Conservation (phyloP, 2,329 filamentous ascomycete species). For the Scedosporium apiospermum region DNA sequence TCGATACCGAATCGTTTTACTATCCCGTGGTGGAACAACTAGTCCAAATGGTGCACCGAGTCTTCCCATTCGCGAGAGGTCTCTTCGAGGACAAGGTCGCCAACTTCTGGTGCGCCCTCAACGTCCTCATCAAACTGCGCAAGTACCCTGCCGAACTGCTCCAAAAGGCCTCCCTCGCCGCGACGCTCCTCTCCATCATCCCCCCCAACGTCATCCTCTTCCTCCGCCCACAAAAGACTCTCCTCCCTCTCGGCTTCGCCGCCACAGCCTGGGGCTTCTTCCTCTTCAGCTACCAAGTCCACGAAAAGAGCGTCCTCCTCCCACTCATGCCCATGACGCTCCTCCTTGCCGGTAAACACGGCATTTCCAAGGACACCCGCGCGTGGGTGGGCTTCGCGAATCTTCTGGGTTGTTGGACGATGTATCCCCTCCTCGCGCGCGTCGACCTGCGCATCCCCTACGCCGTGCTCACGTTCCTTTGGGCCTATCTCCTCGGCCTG, state of each 20-base stretch:
- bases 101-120: constrained; percentile 93
- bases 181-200: constrained; percentile 67
- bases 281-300: constrained; percentile 93
- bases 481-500: constrained; percentile 83
- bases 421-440: constrained; percentile 81
- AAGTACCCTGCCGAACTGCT: constrained; percentile 62
- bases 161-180: constrained; percentile 63
- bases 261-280: constrained; percentile 94
- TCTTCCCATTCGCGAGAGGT: constrained; percentile 93
- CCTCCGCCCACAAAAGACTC: constrained; percentile 62
- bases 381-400: constrained; percentile 98
- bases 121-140: constrained; percentile 80
- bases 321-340: constrained; percentile 91
- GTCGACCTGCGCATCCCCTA: constrained; percentile 83
- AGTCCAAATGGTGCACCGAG: constrained; percentile 76
- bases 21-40: constrained; percentile 72
- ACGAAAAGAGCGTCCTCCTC: constrained; percentile 93
- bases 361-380: constrained; percentile 64
- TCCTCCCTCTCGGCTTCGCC: constrained; percentile 72
- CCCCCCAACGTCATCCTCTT: constrained; percentile 75
- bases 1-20: constrained; percentile 58
- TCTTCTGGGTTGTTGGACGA: constrained; percentile 78
- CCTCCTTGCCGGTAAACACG: constrained; percentile 68
- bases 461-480: constrained; percentile 71
- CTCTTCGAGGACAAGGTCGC: constrained; percentile 98